These are phyloP conservation scores for Amphirosellinia nigrospora DNA, from an alignment of 495 filamentous ascomycete genomes.

Conservation along the genomic window DNA sequence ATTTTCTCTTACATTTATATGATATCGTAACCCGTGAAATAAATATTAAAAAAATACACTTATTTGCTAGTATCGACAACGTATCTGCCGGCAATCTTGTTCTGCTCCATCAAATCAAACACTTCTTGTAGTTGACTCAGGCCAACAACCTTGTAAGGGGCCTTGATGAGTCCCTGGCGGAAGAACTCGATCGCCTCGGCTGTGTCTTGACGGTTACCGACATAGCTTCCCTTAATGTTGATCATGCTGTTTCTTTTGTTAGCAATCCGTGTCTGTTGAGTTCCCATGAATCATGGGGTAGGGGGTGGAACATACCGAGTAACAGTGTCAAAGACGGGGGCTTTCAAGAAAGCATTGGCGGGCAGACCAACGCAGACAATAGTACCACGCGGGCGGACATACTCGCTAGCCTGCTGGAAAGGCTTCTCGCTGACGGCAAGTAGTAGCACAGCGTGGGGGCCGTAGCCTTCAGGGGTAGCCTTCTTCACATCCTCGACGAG, in stretches of 20 bases:
- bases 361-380: conserved; percentile 89
- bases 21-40: background rate
- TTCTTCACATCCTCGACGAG: conserved; percentile 86
- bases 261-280: conserved; percentile 28
- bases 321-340: conserved; percentile 85
- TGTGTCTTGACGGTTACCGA: conserved; percentile 86
- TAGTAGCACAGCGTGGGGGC: conserved; percentile 86
- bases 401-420: conserved; percentile 88
- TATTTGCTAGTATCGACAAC: conserved; percentile 73
- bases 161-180: conserved; percentile 78
- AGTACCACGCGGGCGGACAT: conserved; percentile 78
- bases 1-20: background rate
- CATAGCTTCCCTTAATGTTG: conserved; percentile 90
- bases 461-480: conserved; percentile 76
- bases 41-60: too few relatives aligned
- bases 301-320: conserved; percentile 46
- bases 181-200: conserved; percentile 90
- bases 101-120: conserved; percentile 74
- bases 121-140: conserved; percentile 78
- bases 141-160: conserved; percentile 82
- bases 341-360: conserved; percentile 74
- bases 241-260: conserved; percentile 67
- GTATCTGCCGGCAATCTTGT: conserved; percentile 85
- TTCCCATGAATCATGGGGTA: background rate
- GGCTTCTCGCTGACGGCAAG: conserved; percentile 87